Conservation (phyloP, 2,329 filamentous ascomycete species). For the Fusarium albidum region DNA sequence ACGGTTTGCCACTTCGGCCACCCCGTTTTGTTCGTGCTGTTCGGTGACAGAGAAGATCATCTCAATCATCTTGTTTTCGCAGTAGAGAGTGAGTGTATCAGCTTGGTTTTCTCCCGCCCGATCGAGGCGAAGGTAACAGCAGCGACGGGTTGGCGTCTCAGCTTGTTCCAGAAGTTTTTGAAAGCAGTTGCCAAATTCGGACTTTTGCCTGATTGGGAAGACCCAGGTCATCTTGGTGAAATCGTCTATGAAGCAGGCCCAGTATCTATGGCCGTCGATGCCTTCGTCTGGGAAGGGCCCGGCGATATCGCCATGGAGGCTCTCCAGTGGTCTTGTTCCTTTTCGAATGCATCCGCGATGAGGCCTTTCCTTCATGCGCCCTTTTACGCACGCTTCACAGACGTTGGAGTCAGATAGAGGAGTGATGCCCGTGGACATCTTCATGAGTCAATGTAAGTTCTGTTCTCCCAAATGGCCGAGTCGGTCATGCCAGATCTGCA, state of each 20-base stretch:
- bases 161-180: neutral
- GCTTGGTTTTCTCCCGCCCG: neutral
- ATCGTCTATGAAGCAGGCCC: neutral
- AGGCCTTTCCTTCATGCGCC: too few species aligned
- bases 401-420: too few species aligned
- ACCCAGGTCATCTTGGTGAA: neutral
- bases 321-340: neutral
- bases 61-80: neutral
- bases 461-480: neutral
- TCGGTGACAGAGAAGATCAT: neutral
- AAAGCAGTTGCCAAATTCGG: neutral
- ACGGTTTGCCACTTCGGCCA: neutral
- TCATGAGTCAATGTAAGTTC: neutral
- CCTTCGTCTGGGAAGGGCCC: neutral
- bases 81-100: neutral
- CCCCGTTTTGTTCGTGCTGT: neutral
- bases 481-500: neutral
- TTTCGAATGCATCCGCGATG: too few species aligned
- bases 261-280: constrained; percentile 1
- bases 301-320: neutral
- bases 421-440: too few species aligned
- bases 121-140: constrained; percentile 1
- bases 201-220: neutral
- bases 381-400: too few species aligned
- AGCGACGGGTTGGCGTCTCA: neutral